Percentiles rank a stretch among this genome's conserved stretches.
These are phyloP conservation scores for Tetrapisispora namnaoensis DNA, from an alignment of 805 yeast species.

Conservation along the genomic window DNA sequence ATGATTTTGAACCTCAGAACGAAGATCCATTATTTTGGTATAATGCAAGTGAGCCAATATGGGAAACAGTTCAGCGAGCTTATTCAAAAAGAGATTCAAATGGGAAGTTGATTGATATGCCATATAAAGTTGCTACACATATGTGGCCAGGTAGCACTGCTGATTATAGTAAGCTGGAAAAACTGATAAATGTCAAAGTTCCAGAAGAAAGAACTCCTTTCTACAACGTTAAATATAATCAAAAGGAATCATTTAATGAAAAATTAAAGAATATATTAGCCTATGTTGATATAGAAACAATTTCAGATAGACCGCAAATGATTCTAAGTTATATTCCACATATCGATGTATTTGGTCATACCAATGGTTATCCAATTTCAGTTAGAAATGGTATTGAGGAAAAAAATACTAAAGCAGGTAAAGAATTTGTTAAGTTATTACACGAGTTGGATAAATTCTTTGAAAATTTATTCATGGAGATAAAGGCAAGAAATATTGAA, in stretches of 20 bases:
- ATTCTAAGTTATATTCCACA: constrained; percentile 72
- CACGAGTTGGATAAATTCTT: constrained; percentile 58
- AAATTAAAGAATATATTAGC: constrained; percentile 50
- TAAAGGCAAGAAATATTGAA: constrained; percentile 46
- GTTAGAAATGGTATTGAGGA: constrained; percentile 19
- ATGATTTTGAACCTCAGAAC: constrained; percentile 47
- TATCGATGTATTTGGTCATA: constrained; percentile 71
- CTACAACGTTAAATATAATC: constrained; percentile 53
- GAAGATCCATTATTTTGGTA: constrained; percentile 64
- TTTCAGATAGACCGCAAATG: constrained; percentile 58
- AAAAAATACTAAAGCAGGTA: neutral
- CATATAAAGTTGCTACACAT: constrained; percentile 40
- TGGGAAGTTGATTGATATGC: constrained; percentile 1
- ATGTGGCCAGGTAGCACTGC: constrained; percentile 97
- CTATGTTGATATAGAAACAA: constrained; percentile 52
- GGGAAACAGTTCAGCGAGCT: constrained; percentile 65
- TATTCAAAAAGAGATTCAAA: constrained; percentile 31
- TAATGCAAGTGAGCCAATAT: constrained; percentile 67
- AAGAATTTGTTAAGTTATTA: constrained; percentile 30
- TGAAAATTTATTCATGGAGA: constrained; percentile 36
- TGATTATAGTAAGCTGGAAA: constrained; percentile 17
- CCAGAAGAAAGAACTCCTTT: constrained; percentile 37
- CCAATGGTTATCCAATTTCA: constrained; percentile 55
- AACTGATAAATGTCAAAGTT: constrained; percentile 17
- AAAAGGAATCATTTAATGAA: constrained; percentile 40